Conservation (phyloP, 2,329 filamentous ascomycete genomes). For the Alternaria angustiovoidea region DNA sequence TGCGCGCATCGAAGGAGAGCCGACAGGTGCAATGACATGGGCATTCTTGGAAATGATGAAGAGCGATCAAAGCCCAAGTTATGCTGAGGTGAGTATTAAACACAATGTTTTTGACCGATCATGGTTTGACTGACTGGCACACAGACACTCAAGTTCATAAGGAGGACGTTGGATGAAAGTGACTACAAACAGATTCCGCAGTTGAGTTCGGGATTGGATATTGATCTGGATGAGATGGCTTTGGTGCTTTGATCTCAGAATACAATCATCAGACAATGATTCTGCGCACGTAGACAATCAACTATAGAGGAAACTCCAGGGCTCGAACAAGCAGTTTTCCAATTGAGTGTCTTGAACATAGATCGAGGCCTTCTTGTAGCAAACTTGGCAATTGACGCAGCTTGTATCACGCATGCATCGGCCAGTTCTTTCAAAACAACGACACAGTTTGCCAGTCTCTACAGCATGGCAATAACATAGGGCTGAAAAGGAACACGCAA, state of each 20-base stretch:
- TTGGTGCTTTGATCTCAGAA: constrained; percentile 33
- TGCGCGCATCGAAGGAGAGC: constrained; percentile 55
- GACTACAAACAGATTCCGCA: constrained; percentile 57
- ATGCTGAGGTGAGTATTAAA: constrained; percentile 47
- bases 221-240: constrained; percentile 51
- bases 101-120: neutral
- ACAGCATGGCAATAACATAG: neutral
- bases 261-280: neutral
- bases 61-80: constrained; percentile 46
- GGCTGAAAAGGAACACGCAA: neutral
- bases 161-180: constrained; percentile 49
- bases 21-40: constrained; percentile 59
- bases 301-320: neutral
- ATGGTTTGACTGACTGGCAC: neutral
- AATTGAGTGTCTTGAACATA: neutral
- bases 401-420: neutral
- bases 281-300: too few species aligned
- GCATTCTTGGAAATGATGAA: constrained; percentile 58
- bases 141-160: constrained; percentile 51
- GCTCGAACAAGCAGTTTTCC: neutral
- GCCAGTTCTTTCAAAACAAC: neutral
- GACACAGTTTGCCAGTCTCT: neutral
- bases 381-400: neutral
- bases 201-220: constrained; percentile 52
- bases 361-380: neutral